Percentiles rank a stretch among this genome's conserved stretches.
phyloP scores from a whole-genome alignment of 2,329 filamentous ascomycete genomes.

The Dothistroma pini region DNA sequence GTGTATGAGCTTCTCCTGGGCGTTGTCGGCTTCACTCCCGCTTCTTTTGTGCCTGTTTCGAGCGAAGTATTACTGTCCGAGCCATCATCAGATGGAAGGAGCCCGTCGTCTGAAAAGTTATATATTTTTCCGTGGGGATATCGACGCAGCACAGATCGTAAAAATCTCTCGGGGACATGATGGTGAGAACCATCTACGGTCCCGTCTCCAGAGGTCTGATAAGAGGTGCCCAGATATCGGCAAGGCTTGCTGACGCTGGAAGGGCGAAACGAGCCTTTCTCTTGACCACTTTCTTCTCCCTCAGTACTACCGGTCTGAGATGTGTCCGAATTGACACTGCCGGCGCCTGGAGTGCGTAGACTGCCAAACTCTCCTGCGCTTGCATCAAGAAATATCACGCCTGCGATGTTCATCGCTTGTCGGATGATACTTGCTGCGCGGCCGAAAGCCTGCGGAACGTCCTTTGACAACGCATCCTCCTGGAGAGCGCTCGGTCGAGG shows the following conservation, averaged over 20 bases:
- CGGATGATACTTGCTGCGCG: constrained; percentile 13
- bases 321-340: neutral
- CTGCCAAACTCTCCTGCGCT: constrained; percentile 16
- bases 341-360: constrained; percentile 7
- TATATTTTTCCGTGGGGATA: constrained; percentile 17
- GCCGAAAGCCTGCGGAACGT: constrained; percentile 6
- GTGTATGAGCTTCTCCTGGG: neutral
- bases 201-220: constrained; percentile 2
- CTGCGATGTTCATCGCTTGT: constrained; percentile 41
- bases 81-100: constrained; percentile 8
- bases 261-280: neutral
- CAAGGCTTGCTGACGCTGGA: neutral
- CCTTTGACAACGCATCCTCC: constrained; percentile 6
- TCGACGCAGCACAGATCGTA: constrained; percentile 12
- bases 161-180: constrained; percentile 11
- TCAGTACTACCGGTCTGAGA: neutral
- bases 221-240: constrained; percentile 10
- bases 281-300: neutral
- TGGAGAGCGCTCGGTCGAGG: constrained; percentile 4
- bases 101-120: constrained; percentile 14
- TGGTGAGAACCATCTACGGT: neutral
- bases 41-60: neutral
- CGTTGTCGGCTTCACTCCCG: neutral
- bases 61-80: constrained; percentile 2
- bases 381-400: constrained; percentile 42